Evolutionary conservation across 257 asterid species (phyloP), one percentile per base, ranked within the genome.

Genomic region (Ligustrum vulgare): DNA sequence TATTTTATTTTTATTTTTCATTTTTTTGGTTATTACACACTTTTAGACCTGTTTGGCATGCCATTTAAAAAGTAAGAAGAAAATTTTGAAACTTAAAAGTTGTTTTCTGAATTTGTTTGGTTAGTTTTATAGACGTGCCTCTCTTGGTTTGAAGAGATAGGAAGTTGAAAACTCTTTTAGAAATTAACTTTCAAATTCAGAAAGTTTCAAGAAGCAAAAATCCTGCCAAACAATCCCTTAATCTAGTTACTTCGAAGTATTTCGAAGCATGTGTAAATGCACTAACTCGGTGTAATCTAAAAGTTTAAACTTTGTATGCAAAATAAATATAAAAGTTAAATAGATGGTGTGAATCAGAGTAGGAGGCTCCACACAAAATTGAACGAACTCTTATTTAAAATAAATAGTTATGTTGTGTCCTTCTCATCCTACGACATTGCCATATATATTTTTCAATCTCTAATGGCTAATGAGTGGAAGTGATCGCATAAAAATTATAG

Each of bases 391-490:
- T 60, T 60, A 23, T 23, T 23, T 2, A 34, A 39, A 39, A 39
- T 39, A 1, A 39, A 39, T 22, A 60, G 28, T 23, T 23, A 9
- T 4, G 67, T 22, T 23, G 33, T 60, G 67, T 60, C 67, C 23
- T 25, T 60, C 10, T 23, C 67, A 25, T 60, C 67, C 15, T 8
- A 60, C 72, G 34, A 47, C 71, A 37, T 67, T 31, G 10, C 69
- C 36, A 43, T 65, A 28, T 12, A 23, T 28, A 10, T 71, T 66
- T 71, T 66, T n/a, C 41, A 67, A 70, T 60, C 13, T 62, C 34
- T 23, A 64, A 72, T 81, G 81, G 82, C 70, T 66, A 34, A 23
- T 60, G 15, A 60, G 76, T 79, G 83, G 83, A 68, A 76, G 41
- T 18, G 65, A 33, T 41, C 54, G 62, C 56, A n/a, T 36, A 34